A percentile compares a stretch with the other conserved stretches of the same genome.
phyloP scores from a whole-genome alignment of 352 stramenopile genomes.

The Phytopythium montanum region DNA sequence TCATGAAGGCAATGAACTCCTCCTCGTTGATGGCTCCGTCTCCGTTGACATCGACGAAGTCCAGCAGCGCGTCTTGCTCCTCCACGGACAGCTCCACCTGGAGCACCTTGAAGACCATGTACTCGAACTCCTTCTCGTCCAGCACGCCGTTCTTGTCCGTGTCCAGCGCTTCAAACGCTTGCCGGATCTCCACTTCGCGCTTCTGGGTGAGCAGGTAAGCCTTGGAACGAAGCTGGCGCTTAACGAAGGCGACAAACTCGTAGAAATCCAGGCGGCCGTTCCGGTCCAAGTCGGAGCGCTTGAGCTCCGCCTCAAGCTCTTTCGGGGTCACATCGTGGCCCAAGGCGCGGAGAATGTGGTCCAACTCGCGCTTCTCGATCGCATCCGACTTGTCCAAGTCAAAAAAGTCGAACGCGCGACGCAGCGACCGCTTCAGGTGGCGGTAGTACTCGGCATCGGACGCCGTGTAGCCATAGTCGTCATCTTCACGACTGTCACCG shows the following conservation, averaged over 20 bases:
- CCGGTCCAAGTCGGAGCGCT: slow-evolving; percentile 47
- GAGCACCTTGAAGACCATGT: slow-evolving; percentile 68
- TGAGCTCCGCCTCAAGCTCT: slow-evolving; percentile 63
- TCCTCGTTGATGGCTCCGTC: slow-evolving; percentile 64
- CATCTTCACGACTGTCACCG: slow-evolving; percentile 13
- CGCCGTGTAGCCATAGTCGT: slow-evolving; percentile 13
- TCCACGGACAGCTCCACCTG: slow-evolving; percentile 71
- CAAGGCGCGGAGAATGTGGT: slow-evolving; percentile 58
- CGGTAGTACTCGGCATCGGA: slow-evolving; percentile 66
- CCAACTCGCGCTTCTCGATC: slow-evolving; percentile 69
- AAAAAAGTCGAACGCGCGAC: slow-evolving; percentile 76
- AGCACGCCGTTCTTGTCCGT: slow-evolving; percentile 60
- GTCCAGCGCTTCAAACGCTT: slow-evolving; percentile 67
- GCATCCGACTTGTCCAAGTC: slow-evolving; percentile 64
- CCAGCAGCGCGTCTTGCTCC: slow-evolving; percentile 64
- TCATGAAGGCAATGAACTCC: slow-evolving; percentile 76
- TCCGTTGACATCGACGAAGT: slow-evolving; percentile 61
- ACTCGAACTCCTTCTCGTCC: slow-evolving; percentile 75
- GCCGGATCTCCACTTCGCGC: slow-evolving; percentile 70
- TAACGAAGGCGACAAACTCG: slow-evolving; percentile 73
- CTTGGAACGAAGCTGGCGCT: slow-evolving; percentile 51
- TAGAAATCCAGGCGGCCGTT: slow-evolving; percentile 74
- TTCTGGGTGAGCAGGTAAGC: slow-evolving; percentile 52
- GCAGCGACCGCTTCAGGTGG: slow-evolving; percentile 53
- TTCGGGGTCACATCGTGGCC: slow-evolving; percentile 67